These are phyloP conservation scores for Lumnitzera littorea DNA, from an alignment of 345 rosid species.

Conservation along the genomic window DNA sequence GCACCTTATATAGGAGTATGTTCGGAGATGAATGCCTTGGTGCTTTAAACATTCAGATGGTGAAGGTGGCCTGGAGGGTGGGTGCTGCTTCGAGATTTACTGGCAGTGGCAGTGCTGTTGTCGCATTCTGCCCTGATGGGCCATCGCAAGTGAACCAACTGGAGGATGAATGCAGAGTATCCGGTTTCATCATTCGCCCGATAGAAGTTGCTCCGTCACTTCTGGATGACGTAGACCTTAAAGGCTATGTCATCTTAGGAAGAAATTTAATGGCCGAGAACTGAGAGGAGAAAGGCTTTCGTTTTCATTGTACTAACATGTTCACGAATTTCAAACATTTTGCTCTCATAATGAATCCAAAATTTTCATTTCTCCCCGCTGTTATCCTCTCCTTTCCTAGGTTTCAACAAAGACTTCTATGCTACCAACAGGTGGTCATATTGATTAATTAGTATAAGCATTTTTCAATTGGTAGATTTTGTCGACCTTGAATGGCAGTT, in stretches of 20 bases:
- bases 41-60: slow-evolving; percentile 75
- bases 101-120: slow-evolving; percentile 93
- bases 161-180: slow-evolving; percentile 60
- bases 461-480: too few species aligned
- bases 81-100: slow-evolving; percentile 89
- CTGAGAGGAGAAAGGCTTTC: too few species aligned
- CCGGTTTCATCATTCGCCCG: slow-evolving; percentile 55
- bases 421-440: too few species aligned
- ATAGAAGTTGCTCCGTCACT: slow-evolving; percentile 50
- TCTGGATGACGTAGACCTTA: slow-evolving; percentile 37
- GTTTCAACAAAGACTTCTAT: too few species aligned
- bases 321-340: too few species aligned
- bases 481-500: too few species aligned
- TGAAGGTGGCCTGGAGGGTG: slow-evolving; percentile 64
- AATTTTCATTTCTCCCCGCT: too few species aligned
- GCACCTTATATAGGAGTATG: slow-evolving; percentile 41
- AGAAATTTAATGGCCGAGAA: too few species aligned
- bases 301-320: too few species aligned
- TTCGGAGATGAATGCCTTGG: slow-evolving; percentile 82
- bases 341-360: too few species aligned
- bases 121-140: slow-evolving; percentile 75
- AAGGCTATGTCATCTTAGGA: slow-evolving; percentile 20
- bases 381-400: too few species aligned
- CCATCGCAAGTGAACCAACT: slow-evolving; percentile 53
- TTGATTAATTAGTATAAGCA: too few species aligned